Evolutionary conservation across 78 protist genomes (phyloP), one percentile per base, ranked within the genome.

Genomic region (Paratrimastix pyriformis): DNA sequence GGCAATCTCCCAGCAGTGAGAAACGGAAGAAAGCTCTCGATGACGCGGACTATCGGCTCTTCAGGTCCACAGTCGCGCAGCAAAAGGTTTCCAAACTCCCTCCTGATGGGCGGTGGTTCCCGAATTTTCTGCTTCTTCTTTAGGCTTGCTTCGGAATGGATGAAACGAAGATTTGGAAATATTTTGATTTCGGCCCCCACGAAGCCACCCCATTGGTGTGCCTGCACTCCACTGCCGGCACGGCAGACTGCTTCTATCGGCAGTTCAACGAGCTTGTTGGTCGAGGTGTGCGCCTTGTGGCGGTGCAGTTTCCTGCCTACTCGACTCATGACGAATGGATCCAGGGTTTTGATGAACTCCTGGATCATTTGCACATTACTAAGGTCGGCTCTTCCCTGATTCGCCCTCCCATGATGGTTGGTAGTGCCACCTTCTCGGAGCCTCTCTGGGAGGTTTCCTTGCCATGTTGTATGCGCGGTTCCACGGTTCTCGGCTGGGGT

Each of bases 221-320:
- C 9, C 55, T 69, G n/a, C 74, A 69, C 9, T 40, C 69, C 35
- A 35, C 55, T 69, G 48, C 74, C 13, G 74, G 74, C 11, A 69
- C 74, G 11, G 74, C 74, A 6, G 74, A 69, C 33, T 46, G 39
- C 9, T 69, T 69, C 9, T 69, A 37, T 40, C 6, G 6, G 11
- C 74, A 69, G 35, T 6, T 69, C 6, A 13, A 6, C 11, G 11
- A 26, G 33, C 74, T 69, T 43, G 11, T 26, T 69, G 6, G 32
- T n/a, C n/a, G n/a, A n/a, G n/a, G n/a, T n/a, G n/a, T n/a, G n/a
- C n/a, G n/a, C n/a, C n/a, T n/a, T n/a, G 9, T 46, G 9, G 6
- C 69, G 42, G n/a, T 40, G 11, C 33, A 35, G 13, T 6, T 40
- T 69, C 55, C 45, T 69, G 45, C 6, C 46, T 46, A 35, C 55